phyloP scores from a whole-genome alignment of 2,329 filamentous ascomycete species.

The Xylaria sp. region DNA sequence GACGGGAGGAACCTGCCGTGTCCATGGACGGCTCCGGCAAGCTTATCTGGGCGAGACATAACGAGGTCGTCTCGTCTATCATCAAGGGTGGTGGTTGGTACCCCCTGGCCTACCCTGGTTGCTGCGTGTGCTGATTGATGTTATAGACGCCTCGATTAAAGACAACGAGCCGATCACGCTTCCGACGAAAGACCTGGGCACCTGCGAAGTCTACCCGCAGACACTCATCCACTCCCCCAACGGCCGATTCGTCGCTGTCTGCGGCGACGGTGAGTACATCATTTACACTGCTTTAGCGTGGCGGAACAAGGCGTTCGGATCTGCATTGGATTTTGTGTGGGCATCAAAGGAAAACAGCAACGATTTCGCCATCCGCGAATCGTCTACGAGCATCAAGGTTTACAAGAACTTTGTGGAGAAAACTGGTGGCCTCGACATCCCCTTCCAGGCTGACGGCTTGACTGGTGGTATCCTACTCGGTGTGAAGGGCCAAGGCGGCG shows the following conservation, averaged over 20 bases:
- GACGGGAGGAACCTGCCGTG: conserved; percentile 93
- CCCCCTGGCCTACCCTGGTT: neutral
- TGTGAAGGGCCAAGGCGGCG: conserved; percentile 91
- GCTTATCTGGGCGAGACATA: conserved; percentile 93
- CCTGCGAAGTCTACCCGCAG: conserved; percentile 95
- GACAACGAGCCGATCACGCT: conserved; percentile 86
- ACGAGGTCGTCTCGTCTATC: conserved; percentile 90
- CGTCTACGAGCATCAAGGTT: conserved; percentile 89
- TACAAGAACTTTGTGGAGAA: conserved; percentile 99
- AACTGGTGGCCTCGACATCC: conserved; percentile 83
- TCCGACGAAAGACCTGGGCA: conserved; percentile 91
- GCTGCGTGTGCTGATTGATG: conserved; percentile 31
- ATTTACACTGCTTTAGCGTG: conserved; percentile 97
- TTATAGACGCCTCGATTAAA: conserved; percentile 73
- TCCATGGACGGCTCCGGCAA: conserved; percentile 97
- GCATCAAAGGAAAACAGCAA: conserved; percentile 97
- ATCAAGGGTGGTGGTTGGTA: conserved; percentile 80
- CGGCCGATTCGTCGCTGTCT: conserved; percentile 77
- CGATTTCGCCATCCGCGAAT: conserved; percentile 96
- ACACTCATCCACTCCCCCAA: conserved; percentile 96
- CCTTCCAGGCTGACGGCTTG: conserved; percentile 91
- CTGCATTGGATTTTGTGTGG: conserved; percentile 95
- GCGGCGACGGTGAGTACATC: conserved; percentile 97
- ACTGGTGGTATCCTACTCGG: conserved; percentile 88
- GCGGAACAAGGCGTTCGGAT: conserved; percentile 96